phyloP scores from a whole-genome alignment of 768 basidiomycete species.

The Mycena leptocephala region DNA sequence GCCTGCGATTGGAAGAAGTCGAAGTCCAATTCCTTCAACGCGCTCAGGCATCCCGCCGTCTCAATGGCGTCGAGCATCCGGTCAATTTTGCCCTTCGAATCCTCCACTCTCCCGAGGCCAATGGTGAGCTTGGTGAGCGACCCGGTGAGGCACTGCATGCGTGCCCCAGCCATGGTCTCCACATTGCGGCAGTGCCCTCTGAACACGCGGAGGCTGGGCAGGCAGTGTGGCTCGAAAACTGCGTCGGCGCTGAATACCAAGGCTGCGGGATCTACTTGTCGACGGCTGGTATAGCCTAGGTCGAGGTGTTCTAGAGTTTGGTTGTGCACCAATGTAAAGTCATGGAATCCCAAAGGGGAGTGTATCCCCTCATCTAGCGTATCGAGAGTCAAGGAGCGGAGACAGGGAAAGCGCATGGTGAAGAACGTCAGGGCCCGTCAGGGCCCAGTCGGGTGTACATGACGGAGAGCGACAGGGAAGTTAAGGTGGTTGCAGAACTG shows the following conservation, averaged over 20 bases:
- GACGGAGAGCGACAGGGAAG: slow-evolving; percentile 8
- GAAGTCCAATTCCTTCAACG: slow-evolving; percentile 4
- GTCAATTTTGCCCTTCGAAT: background rate
- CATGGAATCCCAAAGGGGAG: background rate
- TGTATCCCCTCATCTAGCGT: background rate
- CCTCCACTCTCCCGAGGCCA: background rate
- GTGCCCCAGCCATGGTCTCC: background rate
- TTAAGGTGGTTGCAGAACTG: background rate
- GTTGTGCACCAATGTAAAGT: background rate
- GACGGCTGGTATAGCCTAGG: background rate
- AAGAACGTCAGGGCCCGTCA: background rate
- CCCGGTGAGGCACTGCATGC: background rate
- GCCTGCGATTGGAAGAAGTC: background rate
- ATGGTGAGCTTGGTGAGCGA: slow-evolving; percentile 2
- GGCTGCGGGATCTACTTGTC: background rate
- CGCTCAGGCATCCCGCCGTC: background rate
- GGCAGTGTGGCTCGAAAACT: background rate
- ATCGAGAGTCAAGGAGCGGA: background rate
- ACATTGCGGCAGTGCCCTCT: slow-evolving; percentile 20
- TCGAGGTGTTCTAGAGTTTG: background rate
- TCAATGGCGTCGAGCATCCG: slow-evolving; percentile 3
- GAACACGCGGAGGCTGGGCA: background rate
- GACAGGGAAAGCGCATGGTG: slow-evolving; percentile 10
- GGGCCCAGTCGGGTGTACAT: background rate
- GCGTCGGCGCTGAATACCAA: background rate